phyloP scores from a whole-genome alignment of 805 yeast genomes.

The Candida gorgasii region DNA sequence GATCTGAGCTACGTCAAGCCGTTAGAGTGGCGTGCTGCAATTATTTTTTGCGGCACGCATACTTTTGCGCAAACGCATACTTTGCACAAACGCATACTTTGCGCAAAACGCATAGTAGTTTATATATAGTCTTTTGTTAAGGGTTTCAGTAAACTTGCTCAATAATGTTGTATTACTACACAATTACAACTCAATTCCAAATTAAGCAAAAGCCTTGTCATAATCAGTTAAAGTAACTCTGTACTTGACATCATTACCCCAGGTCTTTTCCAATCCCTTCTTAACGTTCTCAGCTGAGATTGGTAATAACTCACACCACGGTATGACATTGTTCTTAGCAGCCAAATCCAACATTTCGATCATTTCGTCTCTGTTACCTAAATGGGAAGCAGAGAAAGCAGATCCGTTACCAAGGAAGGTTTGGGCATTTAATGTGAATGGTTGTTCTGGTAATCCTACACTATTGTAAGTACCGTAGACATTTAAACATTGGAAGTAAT shows the following conservation, averaged over 20 bases:
- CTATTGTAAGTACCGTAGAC: slow-evolving; percentile 60
- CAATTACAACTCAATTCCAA: too few relatives aligned
- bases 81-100: too few relatives aligned
- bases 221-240: slow-evolving; percentile 62
- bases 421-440: slow-evolving; percentile 50
- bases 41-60: too few relatives aligned
- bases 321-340: slow-evolving; percentile 53
- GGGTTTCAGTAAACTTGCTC: too few relatives aligned
- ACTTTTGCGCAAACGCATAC: too few relatives aligned
- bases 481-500: slow-evolving; percentile 44
- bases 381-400: slow-evolving; percentile 52
- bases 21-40: too few relatives aligned
- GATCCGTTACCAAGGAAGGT: slow-evolving; percentile 52
- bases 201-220: slow-evolving; percentile 44
- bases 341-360: slow-evolving; percentile 66
- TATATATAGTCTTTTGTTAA: too few relatives aligned
- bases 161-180: too few relatives aligned
- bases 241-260: slow-evolving; percentile 58
- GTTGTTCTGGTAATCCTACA: slow-evolving; percentile 62
- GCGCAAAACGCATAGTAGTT: too few relatives aligned
- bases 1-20: too few relatives aligned
- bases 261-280: slow-evolving; percentile 55
- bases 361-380: slow-evolving; percentile 67
- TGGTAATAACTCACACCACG: slow-evolving; percentile 64
- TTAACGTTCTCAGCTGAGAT: slow-evolving; percentile 53